Conservation (phyloP, 2,329 filamentous ascomycete species). For the Harringtonia aguacate region DNA sequence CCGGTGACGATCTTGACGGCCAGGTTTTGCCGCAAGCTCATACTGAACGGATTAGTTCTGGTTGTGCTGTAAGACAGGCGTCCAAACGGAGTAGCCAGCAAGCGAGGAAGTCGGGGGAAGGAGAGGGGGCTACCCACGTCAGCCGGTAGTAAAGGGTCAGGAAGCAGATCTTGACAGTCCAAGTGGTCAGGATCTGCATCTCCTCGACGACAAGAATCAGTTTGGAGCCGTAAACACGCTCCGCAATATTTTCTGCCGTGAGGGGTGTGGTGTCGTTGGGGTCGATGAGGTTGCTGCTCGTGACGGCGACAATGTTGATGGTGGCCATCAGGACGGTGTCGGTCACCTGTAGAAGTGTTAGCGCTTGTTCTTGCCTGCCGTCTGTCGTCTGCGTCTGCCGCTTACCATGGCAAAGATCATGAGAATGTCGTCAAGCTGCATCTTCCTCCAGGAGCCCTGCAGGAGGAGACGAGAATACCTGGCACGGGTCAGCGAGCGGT, state of each 20-base stretch:
- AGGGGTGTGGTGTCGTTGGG: constrained; percentile 31
- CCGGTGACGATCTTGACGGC: constrained; percentile 28
- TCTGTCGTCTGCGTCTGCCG: no score
- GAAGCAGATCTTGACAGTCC: constrained; percentile 45
- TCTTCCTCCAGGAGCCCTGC: background rate
- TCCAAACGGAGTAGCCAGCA: no score
- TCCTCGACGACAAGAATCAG: constrained; percentile 52
- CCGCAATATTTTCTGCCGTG: constrained; percentile 30
- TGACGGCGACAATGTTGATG: constrained; percentile 43
- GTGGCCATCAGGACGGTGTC: constrained; percentile 44
- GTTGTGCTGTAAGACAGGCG: background rate
- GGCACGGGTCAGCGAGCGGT: background rate
- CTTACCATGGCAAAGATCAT: constrained; percentile 5
- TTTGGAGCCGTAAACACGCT: constrained; percentile 44
- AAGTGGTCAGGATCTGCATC: constrained; percentile 49
- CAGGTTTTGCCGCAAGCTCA: constrained; percentile 3
- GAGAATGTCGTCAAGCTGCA: constrained; percentile 1
- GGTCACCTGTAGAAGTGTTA: constrained; percentile 19
- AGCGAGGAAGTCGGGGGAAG: background rate
- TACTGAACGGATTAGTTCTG: background rate
- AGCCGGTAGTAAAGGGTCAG: constrained; percentile 46
- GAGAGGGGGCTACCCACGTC: constrained; percentile 24
- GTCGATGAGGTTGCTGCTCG: constrained; percentile 50
- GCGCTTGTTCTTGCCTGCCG: background rate
- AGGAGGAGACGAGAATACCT: constrained; percentile 3